Percentiles rank a stretch among this genome's conserved stretches.
phyloP scores from a whole-genome alignment of 2,329 filamentous ascomycete genomes.

The Massarina eburnea region DNA sequence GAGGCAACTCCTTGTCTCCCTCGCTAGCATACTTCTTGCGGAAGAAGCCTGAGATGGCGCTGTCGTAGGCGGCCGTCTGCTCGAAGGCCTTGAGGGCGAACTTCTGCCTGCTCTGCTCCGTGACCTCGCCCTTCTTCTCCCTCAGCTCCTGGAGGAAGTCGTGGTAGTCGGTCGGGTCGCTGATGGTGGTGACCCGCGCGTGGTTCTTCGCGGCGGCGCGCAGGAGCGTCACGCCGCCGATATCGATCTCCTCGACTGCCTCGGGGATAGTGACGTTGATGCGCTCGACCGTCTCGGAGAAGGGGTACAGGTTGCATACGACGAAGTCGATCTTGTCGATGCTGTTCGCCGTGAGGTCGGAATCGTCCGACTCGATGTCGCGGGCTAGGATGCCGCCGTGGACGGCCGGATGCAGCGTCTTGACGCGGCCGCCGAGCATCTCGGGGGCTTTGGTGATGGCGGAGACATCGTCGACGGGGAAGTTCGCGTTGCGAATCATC shows the following conservation, averaged over 20 bases:
- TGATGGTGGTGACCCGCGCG: constrained; percentile 90
- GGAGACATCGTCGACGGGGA: constrained; percentile 96
- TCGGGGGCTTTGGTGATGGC: constrained; percentile 93
- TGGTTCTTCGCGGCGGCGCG: constrained; percentile 98
- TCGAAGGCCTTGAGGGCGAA: constrained; percentile 98
- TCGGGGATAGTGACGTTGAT: constrained; percentile 95
- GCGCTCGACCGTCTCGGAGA: constrained; percentile 97
- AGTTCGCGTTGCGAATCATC: constrained; percentile 95
- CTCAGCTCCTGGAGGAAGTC: constrained; percentile 91
- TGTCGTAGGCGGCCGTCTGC: constrained; percentile 96
- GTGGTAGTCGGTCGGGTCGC: constrained; percentile 89
- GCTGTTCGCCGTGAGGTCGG: constrained; percentile 69
- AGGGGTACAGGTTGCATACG: constrained; percentile 97
- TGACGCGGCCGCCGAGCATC: constrained; percentile 90
- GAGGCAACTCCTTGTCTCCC: constrained; percentile 77
- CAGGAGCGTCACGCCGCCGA: constrained; percentile 91
- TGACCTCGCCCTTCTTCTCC: constrained; percentile 72
- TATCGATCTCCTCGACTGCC: constrained; percentile 98
- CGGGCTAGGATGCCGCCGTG: constrained; percentile 84
- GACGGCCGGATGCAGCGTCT: constrained; percentile 95
- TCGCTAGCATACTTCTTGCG: constrained; percentile 91
- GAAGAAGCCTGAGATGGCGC: constrained; percentile 95
- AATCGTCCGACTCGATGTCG: constrained; percentile 92
- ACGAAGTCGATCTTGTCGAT: constrained; percentile 48
- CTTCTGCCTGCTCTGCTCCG: constrained; percentile 78